A percentile compares a stretch with the other conserved stretches of the same genome.
These are phyloP conservation scores for Solanum ossicruentum DNA, from an alignment of 257 asterid species.

Conservation along the genomic window DNA sequence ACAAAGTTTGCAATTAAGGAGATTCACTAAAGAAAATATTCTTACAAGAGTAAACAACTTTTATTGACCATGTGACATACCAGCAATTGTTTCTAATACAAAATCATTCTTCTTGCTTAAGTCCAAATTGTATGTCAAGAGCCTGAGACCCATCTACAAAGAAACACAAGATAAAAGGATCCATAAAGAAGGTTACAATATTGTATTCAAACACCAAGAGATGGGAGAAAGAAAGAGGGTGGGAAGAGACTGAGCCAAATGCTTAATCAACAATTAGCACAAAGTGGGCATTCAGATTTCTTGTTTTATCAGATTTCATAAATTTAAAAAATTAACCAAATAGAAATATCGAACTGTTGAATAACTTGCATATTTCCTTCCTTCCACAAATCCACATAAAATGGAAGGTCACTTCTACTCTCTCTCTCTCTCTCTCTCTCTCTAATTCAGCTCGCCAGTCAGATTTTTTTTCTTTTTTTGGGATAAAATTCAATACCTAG, in stretches of 20 bases:
- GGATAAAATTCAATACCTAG: background rate
- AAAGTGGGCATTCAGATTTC: background rate
- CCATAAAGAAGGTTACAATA: background rate
- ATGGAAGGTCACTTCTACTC: background rate
- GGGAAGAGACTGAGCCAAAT: background rate
- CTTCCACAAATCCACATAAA: background rate
- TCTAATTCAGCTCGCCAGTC: background rate
- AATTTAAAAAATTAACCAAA: background rate
- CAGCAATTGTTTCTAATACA: background rate
- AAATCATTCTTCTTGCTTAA: background rate
- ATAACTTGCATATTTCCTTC: background rate
- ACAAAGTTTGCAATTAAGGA: background rate
- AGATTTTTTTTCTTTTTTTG: background rate
- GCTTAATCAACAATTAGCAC: background rate
- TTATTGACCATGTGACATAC: background rate
- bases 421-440: background rate
- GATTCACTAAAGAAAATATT: background rate
- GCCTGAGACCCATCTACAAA: background rate
- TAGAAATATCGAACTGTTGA: background rate
- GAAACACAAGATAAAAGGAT: background rate
- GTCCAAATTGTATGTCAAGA: background rate
- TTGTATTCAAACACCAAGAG: background rate
- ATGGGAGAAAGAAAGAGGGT: background rate
- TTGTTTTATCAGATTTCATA: background rate
- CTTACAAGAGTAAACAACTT: background rate